Percentiles rank a stretch among this genome's conserved stretches.
These are phyloP conservation scores for Rhododendron williamsianum DNA, from an alignment of 148 eudicot species.

Conservation along the genomic window DNA sequence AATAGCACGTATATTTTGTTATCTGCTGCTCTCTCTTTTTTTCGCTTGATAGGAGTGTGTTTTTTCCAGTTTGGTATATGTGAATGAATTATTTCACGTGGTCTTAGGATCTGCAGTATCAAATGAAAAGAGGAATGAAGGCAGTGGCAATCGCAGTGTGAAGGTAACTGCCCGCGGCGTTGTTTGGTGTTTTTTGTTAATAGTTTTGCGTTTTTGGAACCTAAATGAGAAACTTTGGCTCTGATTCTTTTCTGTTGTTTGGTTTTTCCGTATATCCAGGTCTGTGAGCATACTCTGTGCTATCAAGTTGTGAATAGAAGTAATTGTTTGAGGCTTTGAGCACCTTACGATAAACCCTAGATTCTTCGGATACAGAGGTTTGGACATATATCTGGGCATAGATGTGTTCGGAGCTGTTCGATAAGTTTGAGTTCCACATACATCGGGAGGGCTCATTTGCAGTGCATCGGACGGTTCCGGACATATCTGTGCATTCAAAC, in stretches of 20 bases:
- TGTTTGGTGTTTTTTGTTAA: background rate
- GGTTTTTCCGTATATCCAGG: background rate
- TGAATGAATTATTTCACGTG: background rate
- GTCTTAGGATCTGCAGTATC: slow-evolving; percentile 18
- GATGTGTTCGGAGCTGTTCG: background rate
- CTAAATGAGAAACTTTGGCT: background rate
- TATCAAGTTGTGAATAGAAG: background rate
- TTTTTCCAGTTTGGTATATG: background rate
- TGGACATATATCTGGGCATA: background rate
- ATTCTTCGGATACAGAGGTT: background rate
- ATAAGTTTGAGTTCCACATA: background rate
- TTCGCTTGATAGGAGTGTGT: background rate
- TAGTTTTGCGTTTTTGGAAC: background rate
- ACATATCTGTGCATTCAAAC: too few relatives aligned
- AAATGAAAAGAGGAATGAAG: slow-evolving; percentile 10
- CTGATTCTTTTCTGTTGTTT: background rate
- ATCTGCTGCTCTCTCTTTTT: background rate
- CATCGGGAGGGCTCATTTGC: background rate
- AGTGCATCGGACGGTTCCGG: background rate
- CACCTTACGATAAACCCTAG: background rate
- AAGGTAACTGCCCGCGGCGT: slow-evolving; percentile 6
- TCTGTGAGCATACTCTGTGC: background rate
- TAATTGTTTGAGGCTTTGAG: background rate
- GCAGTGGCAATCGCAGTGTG: background rate
- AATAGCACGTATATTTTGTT: background rate